Conservation (phyloP, 352 stramenopile species). For the Phytophthora litchii region DNA sequence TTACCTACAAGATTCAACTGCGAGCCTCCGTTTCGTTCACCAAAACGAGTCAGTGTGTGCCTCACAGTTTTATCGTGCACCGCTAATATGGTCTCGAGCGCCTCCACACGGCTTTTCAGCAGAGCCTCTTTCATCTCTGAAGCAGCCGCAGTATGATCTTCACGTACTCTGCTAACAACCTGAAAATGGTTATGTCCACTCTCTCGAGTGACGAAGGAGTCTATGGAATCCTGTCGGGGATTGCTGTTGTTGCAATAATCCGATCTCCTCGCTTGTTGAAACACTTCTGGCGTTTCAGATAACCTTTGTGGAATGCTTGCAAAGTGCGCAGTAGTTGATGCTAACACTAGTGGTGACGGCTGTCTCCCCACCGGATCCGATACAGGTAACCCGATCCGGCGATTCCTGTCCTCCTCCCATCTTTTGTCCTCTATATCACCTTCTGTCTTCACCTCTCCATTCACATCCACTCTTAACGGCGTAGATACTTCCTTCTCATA, state of each 20-base stretch:
- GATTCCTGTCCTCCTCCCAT: slow-evolving; percentile 4
- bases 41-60: slow-evolving; percentile 37
- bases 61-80: slow-evolving; percentile 65
- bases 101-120: slow-evolving; percentile 51
- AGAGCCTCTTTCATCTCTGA: slow-evolving; percentile 22
- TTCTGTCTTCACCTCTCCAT: neutral
- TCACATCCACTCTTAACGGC: slow-evolving; percentile 1
- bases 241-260: neutral
- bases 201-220: neutral
- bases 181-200: neutral
- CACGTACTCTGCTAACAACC: neutral
- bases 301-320: neutral
- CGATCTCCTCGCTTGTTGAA: neutral
- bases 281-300: neutral
- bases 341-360: slow-evolving; percentile 5
- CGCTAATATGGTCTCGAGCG: slow-evolving; percentile 60
- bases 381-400: neutral
- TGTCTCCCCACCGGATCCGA: slow-evolving; percentile 1
- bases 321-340: neutral
- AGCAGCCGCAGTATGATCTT: neutral
- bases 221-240: slow-evolving; percentile 4
- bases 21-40: slow-evolving; percentile 6
- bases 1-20: slow-evolving; percentile 5
- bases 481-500: neutral
- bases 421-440: neutral